Evolutionary conservation across 306 rosid species (phyloP).

Genomic region (Begonia peltatifolia): DNA sequence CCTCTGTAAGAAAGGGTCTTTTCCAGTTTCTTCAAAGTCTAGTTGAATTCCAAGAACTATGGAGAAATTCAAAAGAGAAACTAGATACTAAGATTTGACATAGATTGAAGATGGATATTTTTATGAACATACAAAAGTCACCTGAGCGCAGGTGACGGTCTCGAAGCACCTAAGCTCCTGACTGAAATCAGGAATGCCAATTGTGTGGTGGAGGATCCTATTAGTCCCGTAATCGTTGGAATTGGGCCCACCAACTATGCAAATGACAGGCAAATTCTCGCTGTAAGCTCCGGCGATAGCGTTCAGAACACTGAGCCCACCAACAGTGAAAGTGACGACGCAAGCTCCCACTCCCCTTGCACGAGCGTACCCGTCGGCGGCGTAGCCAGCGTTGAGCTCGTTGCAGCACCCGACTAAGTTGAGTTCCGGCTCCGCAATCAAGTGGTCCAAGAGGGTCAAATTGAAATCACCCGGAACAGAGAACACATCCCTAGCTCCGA

Average conservation of each 20-base stretch:
- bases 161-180: conserved; percentile 79
- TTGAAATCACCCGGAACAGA: conserved; percentile 89
- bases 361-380: conserved; percentile 85
- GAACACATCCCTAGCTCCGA: conserved; percentile 56
- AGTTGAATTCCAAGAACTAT: too few relatives aligned
- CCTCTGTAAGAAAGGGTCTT: too few relatives aligned
- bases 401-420: conserved; percentile 79
- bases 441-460: conserved; percentile 62
- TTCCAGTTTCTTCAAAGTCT: too few relatives aligned
- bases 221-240: conserved; percentile 77
- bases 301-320: conserved; percentile 77
- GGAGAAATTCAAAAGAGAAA: too few relatives aligned
- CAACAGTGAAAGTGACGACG: conserved; percentile 77
- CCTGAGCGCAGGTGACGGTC: conserved; percentile 64
- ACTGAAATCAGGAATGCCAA: conserved; percentile 60
- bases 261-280: conserved; percentile 70
- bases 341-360: conserved; percentile 74
- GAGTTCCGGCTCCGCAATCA: conserved; percentile 56
- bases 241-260: conserved; percentile 73
- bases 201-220: conserved; percentile 74
- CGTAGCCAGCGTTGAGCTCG: conserved; percentile 85
- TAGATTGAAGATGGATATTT: too few relatives aligned
- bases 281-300: conserved; percentile 91
- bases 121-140: conserved; percentile 1
- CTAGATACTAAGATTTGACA: too few relatives aligned